Evolutionary conservation across 2,329 filamentous ascomycete species (phyloP).

Genomic region (Xylogone sp.): DNA sequence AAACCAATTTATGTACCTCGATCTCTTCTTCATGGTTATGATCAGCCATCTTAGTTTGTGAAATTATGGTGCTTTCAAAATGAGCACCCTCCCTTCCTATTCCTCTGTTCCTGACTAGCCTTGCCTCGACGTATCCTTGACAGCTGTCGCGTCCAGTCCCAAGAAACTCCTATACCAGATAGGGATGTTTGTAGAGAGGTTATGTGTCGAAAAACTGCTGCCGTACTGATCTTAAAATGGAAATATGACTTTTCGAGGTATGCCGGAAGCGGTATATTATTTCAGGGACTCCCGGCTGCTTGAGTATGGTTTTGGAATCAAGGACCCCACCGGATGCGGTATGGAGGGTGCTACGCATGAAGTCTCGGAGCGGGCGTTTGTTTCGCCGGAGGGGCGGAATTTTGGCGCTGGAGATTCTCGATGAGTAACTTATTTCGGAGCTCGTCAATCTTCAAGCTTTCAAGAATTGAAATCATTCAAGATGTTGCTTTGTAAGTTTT

Average conservation of each 20-base stretch:
- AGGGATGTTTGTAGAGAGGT: no score
- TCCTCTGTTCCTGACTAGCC: no score
- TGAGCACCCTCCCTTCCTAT: neutral
- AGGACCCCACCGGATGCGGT: neutral
- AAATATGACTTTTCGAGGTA: no score
- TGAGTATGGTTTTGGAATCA: neutral
- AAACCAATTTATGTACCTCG: slow-evolving; percentile 17
- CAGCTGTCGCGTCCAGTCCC: no score
- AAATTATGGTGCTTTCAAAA: neutral
- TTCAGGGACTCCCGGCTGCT: neutral
- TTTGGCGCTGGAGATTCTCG: neutral
- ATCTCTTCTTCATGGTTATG: slow-evolving; percentile 22
- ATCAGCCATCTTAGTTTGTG: slow-evolving; percentile 20
- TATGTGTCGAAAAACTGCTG: no score
- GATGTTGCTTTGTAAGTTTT: slow-evolving; percentile 63
- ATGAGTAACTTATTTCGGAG: no score
- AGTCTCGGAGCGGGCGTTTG: neutral
- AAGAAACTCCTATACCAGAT: no score
- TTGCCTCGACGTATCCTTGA: no score
- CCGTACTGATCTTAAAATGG: no score
- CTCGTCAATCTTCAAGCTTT: neutral
- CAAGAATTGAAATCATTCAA: slow-evolving; percentile 11
- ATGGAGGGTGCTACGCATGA: neutral
- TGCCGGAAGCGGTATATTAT: neutral
- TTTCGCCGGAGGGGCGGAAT: neutral